Evolutionary conservation across 1,284 basidiomycete genomes (phyloP), one percentile per base, ranked within the genome.

Genomic region (Agaricales sp.): DNA sequence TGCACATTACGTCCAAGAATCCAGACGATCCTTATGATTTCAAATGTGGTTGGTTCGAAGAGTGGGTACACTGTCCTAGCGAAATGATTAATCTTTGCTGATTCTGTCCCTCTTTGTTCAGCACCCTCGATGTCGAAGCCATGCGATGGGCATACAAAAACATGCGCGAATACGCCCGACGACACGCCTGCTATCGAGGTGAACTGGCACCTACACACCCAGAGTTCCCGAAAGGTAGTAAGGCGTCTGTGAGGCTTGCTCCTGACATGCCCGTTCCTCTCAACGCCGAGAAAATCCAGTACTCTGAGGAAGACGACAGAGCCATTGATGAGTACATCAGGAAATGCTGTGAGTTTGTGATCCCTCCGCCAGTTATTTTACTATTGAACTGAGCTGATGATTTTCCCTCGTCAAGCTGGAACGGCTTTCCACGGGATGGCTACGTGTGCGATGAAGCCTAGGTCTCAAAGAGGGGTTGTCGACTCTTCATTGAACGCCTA

Each of bases 141-240:
- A 57, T 80, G 52, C 63, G 70, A 46, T 79, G 76, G 70, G 63
- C 57, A 0, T 86, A 82, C 59, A 86, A 85, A 58, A 70, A 67
- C 52, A 52, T 62, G 18, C 66, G 78, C 16, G 82, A 85, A 59
- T 58, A 77, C 30, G 71, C 68, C 1, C 71, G 82, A 19, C 73
- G 81, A 1, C 73, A 83, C 71, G 63, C 67, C 0, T 60, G 61
- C 19, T 84, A 72, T 59, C 68, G 74, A 1, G 82, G 81, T 2
- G n/a, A n/a, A n/a, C n/a, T n/a, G n/a, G 81, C 57, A 0, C 49
- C 55, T 1, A 56, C 55, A 12, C 75, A 83, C 54, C 82, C 82
- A 0, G 48, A 53, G 3, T 84, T 83, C 58, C 55, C 69, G 12
- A 12, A 11, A 12, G 30, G 30, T 11, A 37, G 30, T 1, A n/a